These are phyloP conservation scores for Ogataea salicorniae DNA, from an alignment of 805 yeast genomes.

Conservation along the genomic window DNA sequence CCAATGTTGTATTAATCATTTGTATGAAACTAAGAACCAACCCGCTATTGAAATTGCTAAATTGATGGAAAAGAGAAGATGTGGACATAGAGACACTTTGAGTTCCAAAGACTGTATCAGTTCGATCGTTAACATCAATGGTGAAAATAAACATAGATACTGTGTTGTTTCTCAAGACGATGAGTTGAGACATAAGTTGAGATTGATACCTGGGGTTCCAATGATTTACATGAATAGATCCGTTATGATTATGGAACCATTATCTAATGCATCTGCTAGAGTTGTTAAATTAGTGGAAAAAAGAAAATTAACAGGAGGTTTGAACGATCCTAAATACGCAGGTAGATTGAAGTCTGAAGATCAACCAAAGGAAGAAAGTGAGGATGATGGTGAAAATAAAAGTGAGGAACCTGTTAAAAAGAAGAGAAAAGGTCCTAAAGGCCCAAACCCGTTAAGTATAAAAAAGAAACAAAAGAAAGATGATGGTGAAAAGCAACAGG, in stretches of 20 bases:
- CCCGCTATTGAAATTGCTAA: conserved; percentile 79
- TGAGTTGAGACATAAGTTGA: conserved; percentile 58
- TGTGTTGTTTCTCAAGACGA: conserved; percentile 81
- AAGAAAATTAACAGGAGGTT: conserved; percentile 68
- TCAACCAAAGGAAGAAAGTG: conserved; percentile 9
- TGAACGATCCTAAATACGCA: conserved; percentile 57
- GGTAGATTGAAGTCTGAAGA: conserved; percentile 32
- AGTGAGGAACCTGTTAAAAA: conserved; percentile 26
- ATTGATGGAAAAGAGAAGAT: conserved; percentile 83
- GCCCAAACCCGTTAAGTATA: conserved; percentile 86
- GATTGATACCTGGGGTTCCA: conserved; percentile 87
- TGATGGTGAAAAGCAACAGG: conserved; percentile 12
- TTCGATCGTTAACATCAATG: conserved; percentile 63
- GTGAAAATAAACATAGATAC: conserved; percentile 85
- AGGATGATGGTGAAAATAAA: conserved; percentile 11
- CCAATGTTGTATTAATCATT: conserved; percentile 88
- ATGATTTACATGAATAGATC: conserved; percentile 80
- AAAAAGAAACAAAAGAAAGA: conserved; percentile 56
- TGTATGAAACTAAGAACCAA: conserved; percentile 69
- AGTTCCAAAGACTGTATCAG: conserved; percentile 70
- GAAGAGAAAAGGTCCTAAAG: conserved; percentile 68
- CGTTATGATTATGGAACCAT: conserved; percentile 94
- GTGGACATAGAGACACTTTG: conserved; percentile 60
- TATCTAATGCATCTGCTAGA: conserved; percentile 62
- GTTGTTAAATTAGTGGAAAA: conserved; percentile 50